Base-by-base conservation (phyloP, 1,284 basidiomycete genomes). In the Agroathelia rolfsii region DNA sequence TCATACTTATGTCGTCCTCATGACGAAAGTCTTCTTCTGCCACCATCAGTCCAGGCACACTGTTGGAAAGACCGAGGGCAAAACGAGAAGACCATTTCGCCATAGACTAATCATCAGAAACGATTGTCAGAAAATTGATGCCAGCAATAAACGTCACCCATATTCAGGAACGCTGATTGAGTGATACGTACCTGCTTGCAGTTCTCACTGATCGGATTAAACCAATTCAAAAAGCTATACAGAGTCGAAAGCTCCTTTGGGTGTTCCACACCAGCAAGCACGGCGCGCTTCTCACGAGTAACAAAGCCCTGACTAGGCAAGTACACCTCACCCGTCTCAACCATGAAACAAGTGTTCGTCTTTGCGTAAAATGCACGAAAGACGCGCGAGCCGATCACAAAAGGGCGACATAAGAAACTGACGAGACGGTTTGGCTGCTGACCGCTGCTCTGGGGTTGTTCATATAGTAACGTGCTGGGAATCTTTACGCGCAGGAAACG, bases 11-110 rank as follows among this genome's bases (percentile, higher is more conserved):
- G 20, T 65, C 62, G 6, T 37, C 34, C 1, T 46, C 40, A 16
- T 49, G 41, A 1, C 35, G 35, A 2, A 62, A 50, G 14, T 56
- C 33, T 4, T 37, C 35, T 1, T 37, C 34, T 0, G 42, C 21
- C 4, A 64, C 35, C 1, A 43, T 39, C 1, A 58, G 41, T 0
- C 61, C 62, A 3, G 62, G 62, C 0, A 61, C 48, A 0, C 62
- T 64, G 30, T 53, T 59, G 4, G 62, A 64, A 2, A 62, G 40
- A 0, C 53, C 57, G 1, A 66, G 48, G 0, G 57, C 51, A 23
- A 56, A 52, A 1, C 63, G 53, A 5, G 62, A 49, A 5, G 53
- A 50, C 56, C 58, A 65, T 35, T 66, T 65, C 7, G 52, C 55
- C 27, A 62, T 45, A 6, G 52, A 51, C 62, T 65, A 26, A 7